phyloP scores from a whole-genome alignment of 768 basidiomycete genomes.

The Tephrocybe sp. region DNA sequence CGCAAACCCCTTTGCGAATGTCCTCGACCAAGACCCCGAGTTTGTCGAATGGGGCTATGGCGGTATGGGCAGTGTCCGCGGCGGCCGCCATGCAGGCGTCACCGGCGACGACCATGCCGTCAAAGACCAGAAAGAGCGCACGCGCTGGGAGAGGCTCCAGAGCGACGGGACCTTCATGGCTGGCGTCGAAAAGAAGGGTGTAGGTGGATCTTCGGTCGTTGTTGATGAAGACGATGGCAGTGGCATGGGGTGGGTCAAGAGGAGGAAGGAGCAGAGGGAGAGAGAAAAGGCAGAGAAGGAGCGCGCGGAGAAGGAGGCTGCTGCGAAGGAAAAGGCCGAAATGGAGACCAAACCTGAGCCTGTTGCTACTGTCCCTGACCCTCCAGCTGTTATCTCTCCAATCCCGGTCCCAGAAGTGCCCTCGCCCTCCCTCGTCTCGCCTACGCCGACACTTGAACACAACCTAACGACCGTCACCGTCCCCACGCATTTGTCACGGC shows the following conservation, averaged over 20 bases:
- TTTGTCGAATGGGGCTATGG: conserved; percentile 95
- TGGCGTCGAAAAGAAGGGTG: conserved; percentile 29
- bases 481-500: conserved; percentile 15
- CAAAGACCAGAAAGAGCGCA: conserved; percentile 24
- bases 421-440: not conserved
- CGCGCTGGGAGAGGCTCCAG: conserved; percentile 37
- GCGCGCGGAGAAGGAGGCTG: conserved; percentile 29
- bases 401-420: not conserved
- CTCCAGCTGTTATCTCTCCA: not conserved
- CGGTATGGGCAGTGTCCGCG: conserved; percentile 70
- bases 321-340: conserved; percentile 17
- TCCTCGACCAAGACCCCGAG: conserved; percentile 68
- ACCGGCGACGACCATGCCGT: conserved; percentile 26
- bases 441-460: conserved; percentile 15
- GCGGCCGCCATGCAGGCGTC: conserved; percentile 25
- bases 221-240: conserved; percentile 79
- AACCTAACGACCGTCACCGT: conserved; percentile 15
- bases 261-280: conserved; percentile 54
- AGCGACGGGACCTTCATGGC: conserved; percentile 21
- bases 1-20: conserved; percentile 64
- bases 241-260: conserved; percentile 83
- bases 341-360: conserved; percentile 11
- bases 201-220: conserved; percentile 19
- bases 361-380: not conserved
- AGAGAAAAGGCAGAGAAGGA: conserved; percentile 44